phyloP scores from a whole-genome alignment of 495 filamentous ascomycete genomes.

The Xylona heveae region DNA sequence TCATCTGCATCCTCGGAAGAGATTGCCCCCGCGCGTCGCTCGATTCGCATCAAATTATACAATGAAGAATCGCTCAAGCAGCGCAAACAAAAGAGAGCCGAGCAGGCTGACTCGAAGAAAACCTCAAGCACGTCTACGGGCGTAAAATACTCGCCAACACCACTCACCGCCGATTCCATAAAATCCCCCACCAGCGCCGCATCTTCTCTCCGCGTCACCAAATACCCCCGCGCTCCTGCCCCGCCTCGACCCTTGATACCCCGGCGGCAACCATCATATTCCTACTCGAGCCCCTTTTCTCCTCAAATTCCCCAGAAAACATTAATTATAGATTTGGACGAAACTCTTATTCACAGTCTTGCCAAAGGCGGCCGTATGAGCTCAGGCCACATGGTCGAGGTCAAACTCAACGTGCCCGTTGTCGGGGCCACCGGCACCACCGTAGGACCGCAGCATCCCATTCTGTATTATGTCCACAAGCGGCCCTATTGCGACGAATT shows the following conservation, averaged over 20 bases:
- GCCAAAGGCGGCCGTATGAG: slow-evolving; percentile 91
- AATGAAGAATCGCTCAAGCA: slow-evolving; percentile 51
- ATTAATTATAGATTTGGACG: slow-evolving; percentile 84
- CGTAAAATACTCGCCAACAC: slow-evolving; percentile 6
- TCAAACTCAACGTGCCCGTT: slow-evolving; percentile 52
- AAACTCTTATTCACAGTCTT: slow-evolving; percentile 92
- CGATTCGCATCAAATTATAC: slow-evolving; percentile 78
- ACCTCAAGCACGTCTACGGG: slow-evolving; percentile 16
- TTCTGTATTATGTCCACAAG: slow-evolving; percentile 97
- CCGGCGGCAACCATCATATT: slow-evolving; percentile 63
- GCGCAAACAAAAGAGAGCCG: slow-evolving; percentile 27
- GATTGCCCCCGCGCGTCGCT: slow-evolving; percentile 43
- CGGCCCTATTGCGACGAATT: slow-evolving; percentile 95
- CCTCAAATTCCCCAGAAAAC: slow-evolving; percentile 52
- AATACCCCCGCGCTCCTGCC: slow-evolving; percentile 71
- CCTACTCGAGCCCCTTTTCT: slow-evolving; percentile 24
- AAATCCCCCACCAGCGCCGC: slow-evolving; percentile 84
- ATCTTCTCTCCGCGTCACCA: slow-evolving; percentile 47
- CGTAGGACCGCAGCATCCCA: slow-evolving; percentile 76
- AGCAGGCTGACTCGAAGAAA: slow-evolving; percentile 2
- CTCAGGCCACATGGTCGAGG: slow-evolving; percentile 96
- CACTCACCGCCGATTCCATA: slow-evolving; percentile 26
- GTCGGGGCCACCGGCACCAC: slow-evolving; percentile 37
- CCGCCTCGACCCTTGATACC: slow-evolving; percentile 83
- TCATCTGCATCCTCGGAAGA: slow-evolving; percentile 28